Conservation (phyloP, 225 moss, liverwort and hornwort species). For the Sphagnum contortum region DNA sequence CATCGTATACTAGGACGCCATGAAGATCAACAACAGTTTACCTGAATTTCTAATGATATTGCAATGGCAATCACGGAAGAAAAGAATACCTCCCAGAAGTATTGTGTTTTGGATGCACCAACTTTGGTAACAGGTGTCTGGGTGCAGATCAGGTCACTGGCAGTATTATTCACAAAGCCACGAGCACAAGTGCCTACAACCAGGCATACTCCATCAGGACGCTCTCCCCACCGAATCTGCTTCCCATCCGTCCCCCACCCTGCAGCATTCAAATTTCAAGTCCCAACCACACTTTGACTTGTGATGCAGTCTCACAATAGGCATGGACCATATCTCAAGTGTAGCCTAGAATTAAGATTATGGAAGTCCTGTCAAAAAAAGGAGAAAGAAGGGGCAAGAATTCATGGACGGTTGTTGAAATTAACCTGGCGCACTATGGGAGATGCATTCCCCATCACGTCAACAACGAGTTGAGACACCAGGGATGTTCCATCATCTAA, state of each 20-base stretch:
- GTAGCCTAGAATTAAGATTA: too few species aligned
- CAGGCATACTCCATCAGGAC: conserved; percentile 86
- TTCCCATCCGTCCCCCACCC: neutral
- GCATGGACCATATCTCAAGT: too few species aligned
- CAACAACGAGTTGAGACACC: conserved; percentile 69
- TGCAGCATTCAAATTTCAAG: neutral
- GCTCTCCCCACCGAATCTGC: conserved; percentile 86
- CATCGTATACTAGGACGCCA: too few species aligned
- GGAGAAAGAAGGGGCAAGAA: too few species aligned
- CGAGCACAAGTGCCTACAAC: conserved; percentile 93
- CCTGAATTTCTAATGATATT: too few species aligned
- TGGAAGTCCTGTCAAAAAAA: too few species aligned
- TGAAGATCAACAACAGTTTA: too few species aligned
- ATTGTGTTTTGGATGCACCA: conserved; percentile 71
- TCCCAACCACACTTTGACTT: too few species aligned
- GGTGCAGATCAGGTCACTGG: conserved; percentile 74
- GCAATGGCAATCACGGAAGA: neutral
- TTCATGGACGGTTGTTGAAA: neutral
- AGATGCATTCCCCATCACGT: conserved; percentile 91
- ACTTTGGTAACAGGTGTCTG: conserved; percentile 51
- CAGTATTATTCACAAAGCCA: conserved; percentile 68
- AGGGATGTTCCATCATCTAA: conserved; percentile 57
- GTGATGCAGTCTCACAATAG: too few species aligned
- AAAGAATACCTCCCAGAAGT: conserved; percentile 79
- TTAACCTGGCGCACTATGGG: conserved; percentile 84